phyloP scores from a whole-genome alignment of 1,139 yeast genomes.

The Casaregolazyma lundiana region DNA sequence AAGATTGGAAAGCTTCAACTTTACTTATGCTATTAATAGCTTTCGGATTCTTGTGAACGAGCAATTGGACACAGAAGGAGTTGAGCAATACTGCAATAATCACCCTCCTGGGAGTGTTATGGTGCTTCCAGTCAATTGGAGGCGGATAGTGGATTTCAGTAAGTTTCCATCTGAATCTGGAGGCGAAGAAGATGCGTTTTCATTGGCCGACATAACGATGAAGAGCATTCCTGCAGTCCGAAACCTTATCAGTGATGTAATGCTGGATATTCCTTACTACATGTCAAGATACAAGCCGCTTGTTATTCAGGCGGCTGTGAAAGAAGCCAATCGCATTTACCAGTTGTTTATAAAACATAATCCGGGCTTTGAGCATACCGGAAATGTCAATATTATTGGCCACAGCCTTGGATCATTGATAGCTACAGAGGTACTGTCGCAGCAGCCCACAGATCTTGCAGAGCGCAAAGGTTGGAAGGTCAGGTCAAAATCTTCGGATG shows the following conservation, averaged over 20 bases:
- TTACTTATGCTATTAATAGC: conserved; percentile 77
- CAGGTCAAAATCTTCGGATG: not conserved
- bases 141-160: conserved; percentile 34
- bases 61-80: conserved; percentile 26
- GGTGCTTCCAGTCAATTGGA: conserved; percentile 41
- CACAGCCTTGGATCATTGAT: conserved; percentile 91
- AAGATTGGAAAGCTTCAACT: conserved; percentile 74
- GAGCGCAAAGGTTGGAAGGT: conserved; percentile 25
- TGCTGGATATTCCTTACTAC: conserved; percentile 80
- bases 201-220: conserved; percentile 69
- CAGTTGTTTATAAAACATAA: conserved; percentile 54
- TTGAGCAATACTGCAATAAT: conserved; percentile 24
- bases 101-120: conserved; percentile 25
- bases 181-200: conserved; percentile 39
- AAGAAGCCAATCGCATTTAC: conserved; percentile 68
- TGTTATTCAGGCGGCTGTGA: conserved; percentile 61
- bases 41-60: conserved; percentile 44
- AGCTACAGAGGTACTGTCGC: conserved; percentile 66
- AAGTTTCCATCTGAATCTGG: conserved; percentile 18
- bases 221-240: conserved; percentile 76
- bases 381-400: conserved; percentile 73
- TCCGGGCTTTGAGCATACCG: conserved; percentile 51
- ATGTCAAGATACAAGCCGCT: conserved; percentile 66
- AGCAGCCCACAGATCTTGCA: conserved; percentile 44
- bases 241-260: conserved; percentile 76